Base-by-base conservation (phyloP, 1,284 basidiomycete genomes). In the Testicularia cyperi region DNA sequence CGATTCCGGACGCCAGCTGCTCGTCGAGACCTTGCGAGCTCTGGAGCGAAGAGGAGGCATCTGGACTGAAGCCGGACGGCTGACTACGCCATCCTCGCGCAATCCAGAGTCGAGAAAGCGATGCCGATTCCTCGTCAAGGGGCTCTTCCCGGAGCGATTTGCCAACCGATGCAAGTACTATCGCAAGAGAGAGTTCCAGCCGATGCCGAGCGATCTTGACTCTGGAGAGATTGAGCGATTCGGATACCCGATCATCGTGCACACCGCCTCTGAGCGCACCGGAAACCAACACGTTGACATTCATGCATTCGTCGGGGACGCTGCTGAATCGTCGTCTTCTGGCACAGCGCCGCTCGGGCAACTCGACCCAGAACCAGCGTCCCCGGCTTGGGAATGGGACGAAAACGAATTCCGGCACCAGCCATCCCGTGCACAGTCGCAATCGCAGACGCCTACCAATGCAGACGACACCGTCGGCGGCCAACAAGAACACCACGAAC, bases 351-450 rank as follows among this genome's bases (percentile, higher is more conserved):
- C n/a, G n/a, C n/a, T n/a, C n/a, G n/a, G n/a, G n/a, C n/a, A n/a
- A n/a, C n/a, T n/a, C n/a, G n/a, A n/a, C n/a, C n/a, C n/a, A n/a
- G 26, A 43, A 7, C 32, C 20, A n/a, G 15, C 28, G 20, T 27
- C 20, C 8, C 13, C 51, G 3, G 49, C 45, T n/a, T 61, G 57
- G 48, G 52, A 56, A 36, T 62, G 53, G 42, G 51, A 56, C 29
- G 47, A 56, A n/a, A 29, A 52, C 21, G 46, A 49, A n/a, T n/a
- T n/a, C n/a, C n/a, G n/a, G n/a, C n/a, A n/a, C n/a, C n/a, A n/a
- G n/a, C n/a, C n/a, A n/a, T n/a, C n/a, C n/a, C n/a, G n/a, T n/a
- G n/a, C n/a, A n/a, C n/a, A n/a, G n/a, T n/a, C n/a, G n/a, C n/a
- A n/a, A n/a, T n/a, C n/a, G n/a, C n/a, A n/a, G n/a, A n/a, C n/a